These are phyloP conservation scores for Porphyrellus cyaneotinctus DNA, from an alignment of 768 basidiomycete genomes.

Conservation along the genomic window DNA sequence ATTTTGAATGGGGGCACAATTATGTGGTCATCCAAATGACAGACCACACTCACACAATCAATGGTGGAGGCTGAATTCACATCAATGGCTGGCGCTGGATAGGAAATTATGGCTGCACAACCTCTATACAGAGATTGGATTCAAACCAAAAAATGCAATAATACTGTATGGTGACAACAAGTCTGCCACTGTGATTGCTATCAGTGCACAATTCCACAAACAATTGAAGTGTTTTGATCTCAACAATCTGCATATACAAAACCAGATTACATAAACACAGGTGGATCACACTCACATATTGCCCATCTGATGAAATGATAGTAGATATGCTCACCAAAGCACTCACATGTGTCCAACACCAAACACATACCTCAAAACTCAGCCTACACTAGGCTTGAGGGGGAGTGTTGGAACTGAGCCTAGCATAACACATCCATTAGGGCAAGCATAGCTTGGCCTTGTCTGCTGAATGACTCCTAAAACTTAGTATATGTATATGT, in stretches of 20 bases:
- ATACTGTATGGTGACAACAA: conserved; percentile 20
- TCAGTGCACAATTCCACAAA: conserved; percentile 4
- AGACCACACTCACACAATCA: conserved; percentile 14
- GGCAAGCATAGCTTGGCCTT: too few species aligned
- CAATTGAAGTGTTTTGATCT: conserved; percentile 1
- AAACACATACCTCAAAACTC: background rate
- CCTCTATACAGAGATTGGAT: conserved; percentile 33
- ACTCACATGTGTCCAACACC: background rate
- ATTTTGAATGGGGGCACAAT: conserved; percentile 12
- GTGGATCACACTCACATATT: conserved; percentile 3
- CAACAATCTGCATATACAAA: conserved; percentile 23
- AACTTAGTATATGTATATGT: too few species aligned
- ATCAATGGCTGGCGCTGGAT: background rate
- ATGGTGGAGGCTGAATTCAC: conserved; percentile 5
- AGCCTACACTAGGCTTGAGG: background rate
- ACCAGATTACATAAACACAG: background rate
- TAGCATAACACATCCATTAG: too few species aligned
- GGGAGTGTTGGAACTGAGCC: background rate
- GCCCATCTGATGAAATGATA: conserved; percentile 21
- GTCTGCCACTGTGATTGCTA: conserved; percentile 26
- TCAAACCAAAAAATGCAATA: conserved; percentile 10
- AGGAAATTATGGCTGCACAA: conserved; percentile 18
- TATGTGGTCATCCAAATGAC: conserved; percentile 27
- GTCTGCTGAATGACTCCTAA: too few species aligned
- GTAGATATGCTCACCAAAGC: conserved; percentile 17